A percentile compares a stretch with the other conserved stretches of the same genome.
These are phyloP conservation scores for Starmerella bacillaris DNA, from an alignment of 805 yeast species.

Conservation along the genomic window DNA sequence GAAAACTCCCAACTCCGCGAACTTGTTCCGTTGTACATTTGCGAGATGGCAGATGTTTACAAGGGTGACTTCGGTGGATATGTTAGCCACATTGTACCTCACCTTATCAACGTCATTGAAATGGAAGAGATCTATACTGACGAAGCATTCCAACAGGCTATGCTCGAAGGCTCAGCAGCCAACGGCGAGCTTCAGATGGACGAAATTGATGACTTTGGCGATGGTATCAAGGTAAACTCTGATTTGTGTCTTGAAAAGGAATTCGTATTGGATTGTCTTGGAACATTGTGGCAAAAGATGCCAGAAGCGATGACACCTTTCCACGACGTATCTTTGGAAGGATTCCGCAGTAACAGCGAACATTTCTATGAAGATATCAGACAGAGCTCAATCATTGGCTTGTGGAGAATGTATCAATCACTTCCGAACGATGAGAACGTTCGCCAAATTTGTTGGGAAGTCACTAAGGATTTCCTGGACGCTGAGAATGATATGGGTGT, in stretches of 20 bases:
- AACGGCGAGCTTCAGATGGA: slow-evolving; percentile 31
- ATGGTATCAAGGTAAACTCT: slow-evolving; percentile 71
- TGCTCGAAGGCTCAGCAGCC: slow-evolving; percentile 26
- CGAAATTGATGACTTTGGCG: slow-evolving; percentile 27
- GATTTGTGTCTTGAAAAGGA: slow-evolving; percentile 94
- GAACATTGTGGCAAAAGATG: slow-evolving; percentile 62
- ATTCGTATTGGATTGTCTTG: slow-evolving; percentile 72
- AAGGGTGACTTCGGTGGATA: slow-evolving; percentile 78
- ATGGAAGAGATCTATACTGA: slow-evolving; percentile 53
- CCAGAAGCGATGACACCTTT: slow-evolving; percentile 27
- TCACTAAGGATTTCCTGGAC: slow-evolving; percentile 42
- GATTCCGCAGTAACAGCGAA: slow-evolving; percentile 53
- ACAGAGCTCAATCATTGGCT: slow-evolving; percentile 61
- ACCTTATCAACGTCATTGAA: slow-evolving; percentile 61
- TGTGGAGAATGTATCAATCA: slow-evolving; percentile 70
- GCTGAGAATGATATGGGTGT: slow-evolving; percentile 73
- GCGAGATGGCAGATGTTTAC: slow-evolving; percentile 87
- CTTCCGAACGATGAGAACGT: slow-evolving; percentile 33
- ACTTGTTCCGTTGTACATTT: slow-evolving; percentile 81
- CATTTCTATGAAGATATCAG: slow-evolving; percentile 77
- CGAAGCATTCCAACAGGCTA: slow-evolving; percentile 26
- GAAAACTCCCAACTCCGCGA: slow-evolving; percentile 79
- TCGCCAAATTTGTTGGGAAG: slow-evolving; percentile 43
- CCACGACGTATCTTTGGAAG: slow-evolving; percentile 22
- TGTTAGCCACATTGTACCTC: slow-evolving; percentile 66